Evolutionary conservation across 176 grass and related monocot species (phyloP).

Genomic region (Phoenix dactylifera): DNA sequence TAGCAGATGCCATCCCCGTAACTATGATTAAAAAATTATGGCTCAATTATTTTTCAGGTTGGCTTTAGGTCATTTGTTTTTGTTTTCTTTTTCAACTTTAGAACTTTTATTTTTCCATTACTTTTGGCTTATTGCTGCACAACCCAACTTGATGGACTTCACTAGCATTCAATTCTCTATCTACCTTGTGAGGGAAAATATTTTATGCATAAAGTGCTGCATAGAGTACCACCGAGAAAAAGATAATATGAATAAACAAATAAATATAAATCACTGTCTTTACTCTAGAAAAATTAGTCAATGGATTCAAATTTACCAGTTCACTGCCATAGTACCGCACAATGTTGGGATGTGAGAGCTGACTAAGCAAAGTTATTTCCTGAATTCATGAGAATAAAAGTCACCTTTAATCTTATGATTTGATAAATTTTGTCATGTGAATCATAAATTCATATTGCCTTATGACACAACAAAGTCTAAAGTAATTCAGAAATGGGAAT

Average conservation of each 20-base stretch:
- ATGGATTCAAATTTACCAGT: conserved; percentile 46
- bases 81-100: no score
- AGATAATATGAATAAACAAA: background rate
- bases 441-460: background rate
- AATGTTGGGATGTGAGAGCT: conserved; percentile 82
- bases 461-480: background rate
- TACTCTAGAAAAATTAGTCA: background rate
- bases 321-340: conserved; percentile 87
- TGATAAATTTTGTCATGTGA: conserved; percentile 3
- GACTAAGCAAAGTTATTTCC: conserved; percentile 91
- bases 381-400: conserved; percentile 16
- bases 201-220: no score
- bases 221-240: no score
- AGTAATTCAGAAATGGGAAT: conserved; percentile 2
- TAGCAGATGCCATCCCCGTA: no score
- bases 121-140: no score
- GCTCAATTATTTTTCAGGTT: no score
- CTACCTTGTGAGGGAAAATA: no score
- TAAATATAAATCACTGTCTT: background rate
- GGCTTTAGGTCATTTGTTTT: no score
- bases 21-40: no score
- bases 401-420: conserved; percentile 14
- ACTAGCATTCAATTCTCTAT: no score
- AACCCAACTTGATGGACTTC: no score
- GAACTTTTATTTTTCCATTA: no score